Evolutionary conservation across 202 grass and related monocot species (phyloP), one percentile per base, ranked within the genome.

Genomic region (Panicum hallii): DNA sequence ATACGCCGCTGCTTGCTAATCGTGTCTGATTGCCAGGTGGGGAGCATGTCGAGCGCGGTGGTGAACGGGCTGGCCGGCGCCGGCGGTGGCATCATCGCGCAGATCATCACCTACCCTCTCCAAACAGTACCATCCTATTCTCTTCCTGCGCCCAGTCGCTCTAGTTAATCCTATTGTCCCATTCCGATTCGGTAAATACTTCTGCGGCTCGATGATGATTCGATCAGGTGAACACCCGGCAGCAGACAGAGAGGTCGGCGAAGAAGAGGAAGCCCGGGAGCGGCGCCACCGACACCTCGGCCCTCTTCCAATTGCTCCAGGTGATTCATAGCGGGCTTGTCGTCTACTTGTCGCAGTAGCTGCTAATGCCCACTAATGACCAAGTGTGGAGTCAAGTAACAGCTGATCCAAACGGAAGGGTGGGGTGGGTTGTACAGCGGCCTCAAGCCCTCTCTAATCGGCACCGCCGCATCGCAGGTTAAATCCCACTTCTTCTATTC

Each of bases 381-480:
- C 41, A 58, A 81, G 6, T 77, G 55, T 63, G 54, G 77, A 63
- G 72, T 74, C 84, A 82, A 67, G 13, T 94, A 69, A 88, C 86
- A 99, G 97, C 77, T 96, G 45, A 72, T 99, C 69, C 87, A 86
- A 63, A 88, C 90, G 54, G 93, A 99, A 94, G 97, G 97, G 20
- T 92, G 86, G 93, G 88, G 88, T 82, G 93, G 97, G 20, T 82
- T 99, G 64, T 99, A 99, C 74, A 99, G 97, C 50, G 93, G 97
- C 8, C 93, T 99, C 36, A 99, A 91, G 77, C 97, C 97, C 49
- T 99, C 97, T 63, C 97, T 99, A 32, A 55, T 90, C 5, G 97
- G 97, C 86, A 99, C 97, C 2, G 97, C 97, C 44, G 84, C 97
- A 54, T 99, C 97, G 1, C 97, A 94, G 97, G 97, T 99, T 95